Evolutionary conservation across 208 protist species (phyloP), one percentile per base, ranked within the genome.

Genomic region (Naegleria fowleri): DNA sequence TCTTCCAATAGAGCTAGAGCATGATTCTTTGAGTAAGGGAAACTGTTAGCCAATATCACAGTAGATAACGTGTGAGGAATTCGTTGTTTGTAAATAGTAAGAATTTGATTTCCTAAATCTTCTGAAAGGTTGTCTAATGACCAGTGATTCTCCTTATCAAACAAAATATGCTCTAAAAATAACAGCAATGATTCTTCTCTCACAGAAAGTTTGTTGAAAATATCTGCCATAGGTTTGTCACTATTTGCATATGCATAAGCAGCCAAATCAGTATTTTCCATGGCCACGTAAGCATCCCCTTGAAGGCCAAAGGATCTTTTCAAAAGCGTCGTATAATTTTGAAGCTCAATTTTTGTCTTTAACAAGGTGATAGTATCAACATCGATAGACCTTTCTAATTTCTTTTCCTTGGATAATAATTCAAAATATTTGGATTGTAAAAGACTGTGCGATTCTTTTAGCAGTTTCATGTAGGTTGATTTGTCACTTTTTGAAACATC

Each of bases 371-470:
- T n/a, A 1, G 36, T 5, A 87, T 87, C 83, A 51, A 7, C 11
- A 22, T 22, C 83, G 15, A 4, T 43, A 29, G 55, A 29, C 22
- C 55, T 67, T 3, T 67, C 55, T 13, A 67, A 67, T 67, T 67
- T 67, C 40, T n/a, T 38, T 11, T 88, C 85, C 43, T 88, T 39
- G 15, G 25, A 2, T 39, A 88, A 58, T 59, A 88, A 58, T 39
- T 48, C 22, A 88, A 40, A 88, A 58, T 88, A 88, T 39, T 88
- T 88, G 0, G 25, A 88, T 58, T 88, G 85, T 58, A 88, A 58
- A 38, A 88, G 55, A 39, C 16, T 88, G 41, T 88, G 39, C 19
- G 41, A n/a, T 58, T 88, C 85, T 29, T 58, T 88, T 43, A 88
- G 33, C 0, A 88, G n/a, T 22, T 39, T 58, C 6, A 88, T 25